These are phyloP conservation scores for Pyrus bretschneideri DNA, from an alignment of 306 rosid genomes.

Conservation along the genomic window DNA sequence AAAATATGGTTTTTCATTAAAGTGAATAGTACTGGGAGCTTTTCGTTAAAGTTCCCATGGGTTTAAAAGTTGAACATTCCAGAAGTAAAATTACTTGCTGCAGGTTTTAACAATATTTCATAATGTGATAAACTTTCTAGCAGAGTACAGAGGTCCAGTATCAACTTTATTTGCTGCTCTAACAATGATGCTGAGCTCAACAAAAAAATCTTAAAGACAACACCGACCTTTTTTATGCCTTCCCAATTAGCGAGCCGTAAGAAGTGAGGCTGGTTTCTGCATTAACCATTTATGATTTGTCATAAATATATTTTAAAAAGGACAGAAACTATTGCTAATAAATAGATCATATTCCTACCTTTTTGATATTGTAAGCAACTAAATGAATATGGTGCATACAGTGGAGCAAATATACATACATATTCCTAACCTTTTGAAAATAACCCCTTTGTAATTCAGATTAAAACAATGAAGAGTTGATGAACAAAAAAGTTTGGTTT, in stretches of 20 bases:
- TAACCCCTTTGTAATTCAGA: no score
- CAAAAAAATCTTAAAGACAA: neutral
- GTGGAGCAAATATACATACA: neutral
- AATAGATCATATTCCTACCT: neutral
- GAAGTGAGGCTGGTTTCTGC: constrained; percentile 84
- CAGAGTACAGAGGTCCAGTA: neutral
- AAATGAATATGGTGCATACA: neutral
- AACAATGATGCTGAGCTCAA: neutral
- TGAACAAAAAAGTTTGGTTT: no score
- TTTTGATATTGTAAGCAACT: neutral
- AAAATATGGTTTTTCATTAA: no score
- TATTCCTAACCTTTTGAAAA: neutral
- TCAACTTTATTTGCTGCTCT: neutral
- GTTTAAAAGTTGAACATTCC: neutral
- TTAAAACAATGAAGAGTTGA: no score
- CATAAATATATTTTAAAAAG: constrained; percentile 10
- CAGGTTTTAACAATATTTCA: neutral
- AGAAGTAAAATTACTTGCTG: neutral
- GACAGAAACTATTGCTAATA: neutral
- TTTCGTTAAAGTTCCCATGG: neutral
- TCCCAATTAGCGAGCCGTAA: constrained; percentile 95
- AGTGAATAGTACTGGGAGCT: no score
- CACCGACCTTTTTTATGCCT: constrained; percentile 67
- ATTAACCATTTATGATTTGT: constrained; percentile 20
- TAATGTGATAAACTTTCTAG: neutral